Evolutionary conservation across 441 rosid genomes (phyloP).

Genomic region (Euphorbia schlechtendalii): DNA sequence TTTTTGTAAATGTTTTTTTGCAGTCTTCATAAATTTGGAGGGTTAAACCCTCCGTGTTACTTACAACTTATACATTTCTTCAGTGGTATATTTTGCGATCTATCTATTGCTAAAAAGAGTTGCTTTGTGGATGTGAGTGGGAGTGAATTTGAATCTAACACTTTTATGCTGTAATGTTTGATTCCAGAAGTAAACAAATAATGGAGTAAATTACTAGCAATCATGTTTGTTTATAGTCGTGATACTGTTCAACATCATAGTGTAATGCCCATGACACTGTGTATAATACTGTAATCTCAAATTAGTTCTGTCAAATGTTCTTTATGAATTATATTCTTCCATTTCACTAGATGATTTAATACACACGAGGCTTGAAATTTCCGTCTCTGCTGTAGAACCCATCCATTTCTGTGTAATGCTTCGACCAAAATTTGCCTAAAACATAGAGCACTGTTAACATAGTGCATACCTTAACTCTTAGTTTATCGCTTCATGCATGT

Average conservation of each 20-base stretch:
- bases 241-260: background rate
- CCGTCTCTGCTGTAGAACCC: too few relatives aligned
- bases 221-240: background rate
- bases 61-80: too few relatives aligned
- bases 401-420: background rate
- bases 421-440: background rate
- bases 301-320: background rate
- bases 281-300: background rate
- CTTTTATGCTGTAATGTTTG: background rate
- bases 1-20: background rate
- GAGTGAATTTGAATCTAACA: background rate
- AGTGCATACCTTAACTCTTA: background rate
- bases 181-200: background rate
- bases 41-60: too few relatives aligned
- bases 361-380: background rate
- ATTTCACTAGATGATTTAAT: background rate
- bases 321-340: background rate
- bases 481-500: background rate
- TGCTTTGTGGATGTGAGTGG: background rate
- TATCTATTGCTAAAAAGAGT: too few relatives aligned
- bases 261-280: background rate
- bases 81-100: too few relatives aligned
- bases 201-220: background rate
- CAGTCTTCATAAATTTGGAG: background rate
- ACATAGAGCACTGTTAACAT: background rate